A percentile compares a stretch with the other conserved stretches of the same genome.
These are phyloP conservation scores for Monosporascus sp. DNA, from an alignment of 2,329 filamentous ascomycete genomes.

Conservation along the genomic window DNA sequence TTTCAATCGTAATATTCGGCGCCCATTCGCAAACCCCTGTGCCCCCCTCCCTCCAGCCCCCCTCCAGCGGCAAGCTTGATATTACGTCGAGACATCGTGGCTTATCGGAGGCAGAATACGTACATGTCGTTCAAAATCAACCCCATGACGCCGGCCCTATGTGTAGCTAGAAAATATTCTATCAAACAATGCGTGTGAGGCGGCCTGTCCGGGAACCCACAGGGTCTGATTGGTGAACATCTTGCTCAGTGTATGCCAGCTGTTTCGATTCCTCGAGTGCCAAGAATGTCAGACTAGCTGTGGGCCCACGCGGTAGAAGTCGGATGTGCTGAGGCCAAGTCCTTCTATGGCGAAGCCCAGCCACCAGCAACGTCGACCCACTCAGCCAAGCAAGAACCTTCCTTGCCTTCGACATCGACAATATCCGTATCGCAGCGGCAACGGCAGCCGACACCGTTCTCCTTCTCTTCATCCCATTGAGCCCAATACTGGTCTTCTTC, in stretches of 20 bases:
- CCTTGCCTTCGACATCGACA: slow-evolving; percentile 94
- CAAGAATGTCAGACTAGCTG: neutral
- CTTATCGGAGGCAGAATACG: neutral
- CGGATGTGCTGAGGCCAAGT: neutral
- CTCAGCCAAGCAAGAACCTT: slow-evolving; percentile 88
- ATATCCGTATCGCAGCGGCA: slow-evolving; percentile 97
- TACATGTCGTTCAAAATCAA: neutral
- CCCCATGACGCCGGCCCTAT: neutral
- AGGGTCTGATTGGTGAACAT: neutral
- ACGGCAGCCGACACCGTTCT: slow-evolving; percentile 94
- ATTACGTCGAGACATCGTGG: neutral
- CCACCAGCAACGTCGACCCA: slow-evolving; percentile 98
- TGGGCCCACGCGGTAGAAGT: neutral
- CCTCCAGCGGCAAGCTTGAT: too few relatives aligned
- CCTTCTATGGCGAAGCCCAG: slow-evolving; percentile 53
- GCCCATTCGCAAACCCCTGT: too few relatives aligned
- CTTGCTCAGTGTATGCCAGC: neutral
- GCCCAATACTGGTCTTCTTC: slow-evolving; percentile 98
- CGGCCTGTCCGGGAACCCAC: neutral
- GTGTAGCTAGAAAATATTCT: neutral
- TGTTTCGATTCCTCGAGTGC: neutral
- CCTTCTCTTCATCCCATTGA: slow-evolving; percentile 75
- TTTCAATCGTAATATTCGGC: too few relatives aligned
- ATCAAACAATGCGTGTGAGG: neutral
- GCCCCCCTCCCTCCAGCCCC: too few relatives aligned